A percentile compares a stretch with the other conserved stretches of the same genome.
phyloP scores from a whole-genome alignment of 176 grass and related monocot genomes.

The Guadua angustifolia region DNA sequence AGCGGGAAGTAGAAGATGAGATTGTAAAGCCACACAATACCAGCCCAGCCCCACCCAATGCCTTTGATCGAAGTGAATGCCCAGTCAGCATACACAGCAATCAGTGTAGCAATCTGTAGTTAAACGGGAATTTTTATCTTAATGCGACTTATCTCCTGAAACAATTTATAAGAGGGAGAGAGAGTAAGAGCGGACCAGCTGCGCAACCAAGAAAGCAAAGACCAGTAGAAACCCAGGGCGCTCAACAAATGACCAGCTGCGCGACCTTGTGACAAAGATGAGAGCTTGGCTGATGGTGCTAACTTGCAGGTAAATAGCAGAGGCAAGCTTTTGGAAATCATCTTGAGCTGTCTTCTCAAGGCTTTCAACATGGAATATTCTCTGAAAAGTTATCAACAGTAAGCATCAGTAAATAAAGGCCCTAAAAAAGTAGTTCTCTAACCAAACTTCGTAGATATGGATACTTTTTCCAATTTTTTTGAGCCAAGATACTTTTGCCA shows the following conservation, averaged over 20 bases:
- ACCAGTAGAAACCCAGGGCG: conserved; percentile 64
- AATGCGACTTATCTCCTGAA: background rate
- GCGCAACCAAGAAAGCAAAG: conserved; percentile 62
- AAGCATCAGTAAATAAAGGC: background rate
- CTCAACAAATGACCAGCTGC: conserved; percentile 74
- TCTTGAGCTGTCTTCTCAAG: conserved; percentile 74
- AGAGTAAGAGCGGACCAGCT: conserved; percentile 49
- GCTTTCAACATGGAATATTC: conserved; percentile 69
- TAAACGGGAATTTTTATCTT: background rate
- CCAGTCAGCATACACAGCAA: conserved; percentile 81
- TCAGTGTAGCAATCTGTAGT: conserved; percentile 77
- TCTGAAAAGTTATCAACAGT: conserved; percentile 35
- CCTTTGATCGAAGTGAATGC: conserved; percentile 81
- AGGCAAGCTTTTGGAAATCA: conserved; percentile 64
- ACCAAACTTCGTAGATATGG: background rate
- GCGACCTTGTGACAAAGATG: conserved; percentile 71
- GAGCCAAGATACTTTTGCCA: background rate
- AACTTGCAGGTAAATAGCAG: conserved; percentile 76
- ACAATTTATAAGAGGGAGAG: background rate
- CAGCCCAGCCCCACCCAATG: conserved; percentile 94
- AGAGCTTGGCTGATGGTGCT: conserved; percentile 79
- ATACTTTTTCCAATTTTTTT: no score
- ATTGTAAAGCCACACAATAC: conserved; percentile 90
- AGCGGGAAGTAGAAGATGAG: conserved; percentile 80
- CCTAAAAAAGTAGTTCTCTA: background rate